Conservation (phyloP, 306 rosid genomes). For the Rubus idaeus region DNA sequence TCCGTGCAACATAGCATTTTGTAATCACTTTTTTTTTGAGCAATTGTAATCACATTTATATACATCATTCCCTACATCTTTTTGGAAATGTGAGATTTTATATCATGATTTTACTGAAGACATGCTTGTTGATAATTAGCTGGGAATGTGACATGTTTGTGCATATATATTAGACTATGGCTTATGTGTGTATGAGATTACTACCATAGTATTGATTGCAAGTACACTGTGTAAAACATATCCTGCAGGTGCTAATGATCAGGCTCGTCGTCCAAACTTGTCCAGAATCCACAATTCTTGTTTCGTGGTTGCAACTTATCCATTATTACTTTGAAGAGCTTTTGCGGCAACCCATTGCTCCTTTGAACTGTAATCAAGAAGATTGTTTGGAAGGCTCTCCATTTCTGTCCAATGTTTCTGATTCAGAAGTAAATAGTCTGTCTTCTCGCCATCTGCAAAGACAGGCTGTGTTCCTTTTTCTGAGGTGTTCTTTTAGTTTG, state of each 20-base stretch:
- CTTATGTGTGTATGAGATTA: neutral
- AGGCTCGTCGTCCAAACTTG: conserved; percentile 55
- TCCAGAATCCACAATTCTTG: conserved; percentile 39
- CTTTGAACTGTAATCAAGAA: conserved; percentile 40
- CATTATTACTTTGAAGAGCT: conserved; percentile 54
- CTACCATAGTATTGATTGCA: neutral
- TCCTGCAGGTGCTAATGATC: conserved; percentile 72
- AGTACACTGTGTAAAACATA: conserved; percentile 16
- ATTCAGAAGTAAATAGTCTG: conserved; percentile 39
- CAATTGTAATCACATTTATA: too few species aligned
- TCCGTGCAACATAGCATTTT: too few species aligned
- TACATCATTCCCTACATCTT: neutral
- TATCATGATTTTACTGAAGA: neutral
- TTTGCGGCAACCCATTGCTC: conserved; percentile 45
- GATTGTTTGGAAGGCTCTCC: conserved; percentile 82
- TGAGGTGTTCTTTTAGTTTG: conserved; percentile 60
- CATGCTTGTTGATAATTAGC: conserved; percentile 1
- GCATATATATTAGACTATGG: neutral
- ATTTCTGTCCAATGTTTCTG: conserved; percentile 54
- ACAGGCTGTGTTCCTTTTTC: conserved; percentile 65
- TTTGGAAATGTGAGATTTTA: neutral
- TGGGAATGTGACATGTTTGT: neutral
- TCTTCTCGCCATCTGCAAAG: conserved; percentile 67
- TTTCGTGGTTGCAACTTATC: conserved; percentile 75
- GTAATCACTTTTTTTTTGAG: too few species aligned